Evolutionary conservation across 306 rosid species (phyloP).

Genomic region (Vigna nakashimae): DNA sequence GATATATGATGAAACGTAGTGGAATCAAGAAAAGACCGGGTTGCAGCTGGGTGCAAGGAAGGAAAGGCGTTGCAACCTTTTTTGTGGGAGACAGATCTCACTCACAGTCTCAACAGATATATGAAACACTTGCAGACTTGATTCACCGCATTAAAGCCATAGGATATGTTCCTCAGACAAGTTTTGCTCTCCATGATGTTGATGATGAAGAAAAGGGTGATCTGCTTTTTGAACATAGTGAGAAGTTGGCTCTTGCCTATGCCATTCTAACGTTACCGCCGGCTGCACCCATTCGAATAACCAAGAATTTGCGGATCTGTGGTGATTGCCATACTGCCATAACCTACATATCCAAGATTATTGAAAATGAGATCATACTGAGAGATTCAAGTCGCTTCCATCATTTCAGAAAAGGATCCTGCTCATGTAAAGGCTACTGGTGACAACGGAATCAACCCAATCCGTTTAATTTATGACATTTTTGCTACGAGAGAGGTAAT

Average conservation of each 20-base stretch:
- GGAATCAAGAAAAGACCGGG: conserved; percentile 84
- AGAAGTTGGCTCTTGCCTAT: conserved; percentile 94
- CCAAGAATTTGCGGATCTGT: conserved; percentile 78
- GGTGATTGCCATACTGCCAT: conserved; percentile 87
- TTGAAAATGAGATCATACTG: conserved; percentile 79
- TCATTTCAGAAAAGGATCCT: conserved; percentile 85
- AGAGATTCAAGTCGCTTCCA: conserved; percentile 93
- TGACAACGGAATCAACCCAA: conserved; percentile 45
- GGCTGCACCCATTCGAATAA: conserved; percentile 64
- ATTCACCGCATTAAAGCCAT: conserved; percentile 72
- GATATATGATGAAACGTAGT: conserved; percentile 69
- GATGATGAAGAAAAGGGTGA: conserved; percentile 89
- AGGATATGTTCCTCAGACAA: conserved; percentile 82
- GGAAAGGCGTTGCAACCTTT: conserved; percentile 66
- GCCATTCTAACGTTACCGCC: conserved; percentile 63
- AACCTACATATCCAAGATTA: conserved; percentile 73
- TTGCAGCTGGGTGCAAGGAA: conserved; percentile 90
- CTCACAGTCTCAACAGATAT: conserved; percentile 64
- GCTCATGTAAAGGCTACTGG: conserved; percentile 87
- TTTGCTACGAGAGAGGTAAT: not conserved
- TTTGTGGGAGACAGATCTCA: conserved; percentile 84
- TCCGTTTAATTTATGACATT: conserved; percentile 8
- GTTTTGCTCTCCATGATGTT: conserved; percentile 89
- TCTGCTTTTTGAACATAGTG: conserved; percentile 83
- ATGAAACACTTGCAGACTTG: conserved; percentile 61